Base-by-base conservation (phyloP, 306 rosid genomes). In the Malus sylvestris region DNA sequence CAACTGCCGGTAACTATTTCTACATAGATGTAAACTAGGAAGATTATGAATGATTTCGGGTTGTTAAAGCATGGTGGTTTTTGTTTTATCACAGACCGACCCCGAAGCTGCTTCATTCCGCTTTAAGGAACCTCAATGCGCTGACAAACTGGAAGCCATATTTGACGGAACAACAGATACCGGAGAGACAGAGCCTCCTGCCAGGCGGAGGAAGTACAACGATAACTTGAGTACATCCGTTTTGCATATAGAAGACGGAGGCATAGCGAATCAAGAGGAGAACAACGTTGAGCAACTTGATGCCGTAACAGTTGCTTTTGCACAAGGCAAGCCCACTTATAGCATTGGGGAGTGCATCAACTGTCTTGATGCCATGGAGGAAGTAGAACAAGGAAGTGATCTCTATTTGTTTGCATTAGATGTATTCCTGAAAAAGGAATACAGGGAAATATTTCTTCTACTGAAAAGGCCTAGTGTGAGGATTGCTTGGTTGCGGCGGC, bases 371-470 rank as follows among this genome's bases (percentile, higher is more conserved):
- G 78, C 81, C 44, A 88, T 82, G 88, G 90, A 88, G 69, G 93
- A 85, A 60, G 71, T 91, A 19, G 91, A 81, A 75, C 93, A 85
- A 81, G 93, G 91, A 75, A 82, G 96, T 74, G 90, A 87, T 67
- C 89, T 91, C 33, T 91, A 88, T 79, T 66, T 88, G 88, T 91
- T 88, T 88, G 90, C 96, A 40, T 74, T 88, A 68, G 91, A 91
- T 68, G 86, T 88, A 51, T 91, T 91, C 83, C 87, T 91, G 74
- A 91, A 86, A 86, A 83, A 85, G 83, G 93, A 91, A 69, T 87
- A 91, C 52, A 84, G 93, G 70, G 91, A 91, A 87, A 86, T 88
- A 32, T 91, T 91, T 82, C 91, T 88, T 68, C 96, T 81, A 67
- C 70, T 91, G 77, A 88, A 87, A 76, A 87, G 66, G 83, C 79